These are phyloP conservation scores for Penicillium sp. DNA, from an alignment of 2,329 filamentous ascomycete species.

Conservation along the genomic window DNA sequence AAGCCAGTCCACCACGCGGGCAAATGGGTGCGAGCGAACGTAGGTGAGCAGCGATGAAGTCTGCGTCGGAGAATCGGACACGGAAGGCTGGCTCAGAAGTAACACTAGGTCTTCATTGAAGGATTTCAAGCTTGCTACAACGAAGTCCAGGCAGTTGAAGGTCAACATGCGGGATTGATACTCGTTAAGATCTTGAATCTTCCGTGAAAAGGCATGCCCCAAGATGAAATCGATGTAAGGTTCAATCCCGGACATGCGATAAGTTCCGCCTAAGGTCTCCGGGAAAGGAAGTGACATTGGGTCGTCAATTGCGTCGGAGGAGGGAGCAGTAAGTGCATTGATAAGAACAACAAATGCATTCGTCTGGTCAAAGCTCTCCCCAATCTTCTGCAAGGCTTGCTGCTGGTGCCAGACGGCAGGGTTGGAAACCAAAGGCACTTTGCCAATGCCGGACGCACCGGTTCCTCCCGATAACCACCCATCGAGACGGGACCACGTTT, in stretches of 20 bases:
- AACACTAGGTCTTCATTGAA: constrained; percentile 95
- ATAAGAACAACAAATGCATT: constrained; percentile 80
- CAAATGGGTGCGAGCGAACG: constrained; percentile 84
- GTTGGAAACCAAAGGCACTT: constrained; percentile 44
- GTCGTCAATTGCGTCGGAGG: constrained; percentile 47
- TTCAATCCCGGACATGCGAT: constrained; percentile 81
- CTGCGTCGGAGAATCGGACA: constrained; percentile 71
- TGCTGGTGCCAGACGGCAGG: constrained; percentile 49
- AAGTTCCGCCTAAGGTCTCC: constrained; percentile 73
- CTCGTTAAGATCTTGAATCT: constrained; percentile 64
- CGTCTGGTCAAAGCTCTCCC: constrained; percentile 77
- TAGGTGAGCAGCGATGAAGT: constrained; percentile 76
- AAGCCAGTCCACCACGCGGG: constrained; percentile 95
- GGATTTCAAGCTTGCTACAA: constrained; percentile 70
- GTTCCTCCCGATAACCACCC: constrained; percentile 67
- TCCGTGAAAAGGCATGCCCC: constrained; percentile 70
- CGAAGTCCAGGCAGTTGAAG: constrained; percentile 80
- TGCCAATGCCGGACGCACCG: constrained; percentile 46
- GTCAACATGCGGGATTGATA: constrained; percentile 71
- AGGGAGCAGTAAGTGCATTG: constrained; percentile 66
- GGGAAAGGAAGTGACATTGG: constrained; percentile 82
- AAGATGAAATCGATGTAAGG: constrained; percentile 90
- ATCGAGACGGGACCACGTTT: constrained; percentile 79
- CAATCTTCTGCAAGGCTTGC: constrained; percentile 69
- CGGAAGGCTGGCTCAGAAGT: constrained; percentile 73